Conservation (phyloP, 371 early-diverging fungal genomes). For the Haplosporangium sp. region DNA sequence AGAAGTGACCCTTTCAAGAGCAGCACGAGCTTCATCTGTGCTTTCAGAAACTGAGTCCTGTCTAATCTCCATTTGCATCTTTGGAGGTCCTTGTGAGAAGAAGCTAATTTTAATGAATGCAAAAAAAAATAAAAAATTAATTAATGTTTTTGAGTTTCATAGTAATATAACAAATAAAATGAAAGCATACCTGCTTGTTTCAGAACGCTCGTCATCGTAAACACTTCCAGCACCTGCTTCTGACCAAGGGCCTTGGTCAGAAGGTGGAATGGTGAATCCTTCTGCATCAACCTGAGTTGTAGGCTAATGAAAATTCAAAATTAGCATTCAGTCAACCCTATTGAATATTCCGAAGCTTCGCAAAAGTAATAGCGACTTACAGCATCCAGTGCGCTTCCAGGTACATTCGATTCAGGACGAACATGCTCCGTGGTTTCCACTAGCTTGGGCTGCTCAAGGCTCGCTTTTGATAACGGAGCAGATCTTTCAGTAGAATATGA, state of each 20-base stretch:
- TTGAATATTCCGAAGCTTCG: neutral
- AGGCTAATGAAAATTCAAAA: constrained; percentile 26
- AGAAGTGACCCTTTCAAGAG: constrained; percentile 40
- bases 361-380: constrained; percentile 19
- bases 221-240: constrained; percentile 43
- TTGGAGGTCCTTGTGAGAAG: constrained; percentile 36
- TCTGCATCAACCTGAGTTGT: constrained; percentile 62
- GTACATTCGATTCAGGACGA: constrained; percentile 27
- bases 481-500: constrained; percentile 50
- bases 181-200: constrained; percentile 45
- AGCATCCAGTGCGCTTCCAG: constrained; percentile 39
- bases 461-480: constrained; percentile 33
- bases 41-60: constrained; percentile 43
- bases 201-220: constrained; percentile 49
- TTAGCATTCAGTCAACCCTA: constrained; percentile 7
- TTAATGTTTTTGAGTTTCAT: neutral
- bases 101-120: neutral
- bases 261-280: constrained; percentile 66
- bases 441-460: constrained; percentile 21
- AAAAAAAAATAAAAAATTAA: no score
- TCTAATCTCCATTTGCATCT: constrained; percentile 51
- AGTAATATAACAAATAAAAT: neutral
- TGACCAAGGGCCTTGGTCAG: constrained; percentile 63
- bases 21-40: constrained; percentile 48
- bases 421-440: constrained; percentile 25